phyloP scores from a whole-genome alignment of 2,329 filamentous ascomycete species.

The Scleromitrula shiraiana region DNA sequence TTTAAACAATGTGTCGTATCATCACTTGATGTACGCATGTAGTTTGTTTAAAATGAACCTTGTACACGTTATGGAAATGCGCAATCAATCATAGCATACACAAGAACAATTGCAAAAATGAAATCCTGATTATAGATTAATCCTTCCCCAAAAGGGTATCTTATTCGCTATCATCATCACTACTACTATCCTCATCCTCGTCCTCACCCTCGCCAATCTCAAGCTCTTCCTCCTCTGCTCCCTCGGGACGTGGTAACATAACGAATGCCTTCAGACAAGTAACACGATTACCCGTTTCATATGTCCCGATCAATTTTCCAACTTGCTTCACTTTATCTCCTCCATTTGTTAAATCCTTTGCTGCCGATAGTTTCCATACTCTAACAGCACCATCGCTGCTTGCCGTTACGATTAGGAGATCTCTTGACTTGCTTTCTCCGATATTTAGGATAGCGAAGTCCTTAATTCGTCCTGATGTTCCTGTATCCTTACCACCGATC shows the following conservation, averaged over 20 bases:
- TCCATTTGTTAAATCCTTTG: slow-evolving; percentile 29
- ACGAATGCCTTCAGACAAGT: slow-evolving; percentile 82
- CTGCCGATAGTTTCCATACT: slow-evolving; percentile 57
- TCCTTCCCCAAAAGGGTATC: slow-evolving; percentile 20
- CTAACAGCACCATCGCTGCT: slow-evolving; percentile 83
- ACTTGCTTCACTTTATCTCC: slow-evolving; percentile 25
- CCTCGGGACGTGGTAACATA: slow-evolving; percentile 64
- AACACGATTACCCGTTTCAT: slow-evolving; percentile 80
- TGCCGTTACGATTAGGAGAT: slow-evolving; percentile 58
- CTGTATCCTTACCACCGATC: slow-evolving; percentile 64
- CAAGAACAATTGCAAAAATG: too few relatives aligned
- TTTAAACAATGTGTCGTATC: too few relatives aligned
- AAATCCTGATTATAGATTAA: too few relatives aligned
- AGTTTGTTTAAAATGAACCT: too few relatives aligned
- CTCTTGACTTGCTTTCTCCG: slow-evolving; percentile 30
- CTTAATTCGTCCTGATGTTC: slow-evolving; percentile 73
- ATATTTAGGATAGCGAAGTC: slow-evolving; percentile 61
- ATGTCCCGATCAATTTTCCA: slow-evolving; percentile 59
- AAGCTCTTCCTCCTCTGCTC: slow-evolving; percentile 40
- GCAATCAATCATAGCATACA: too few relatives aligned
- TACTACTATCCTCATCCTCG: slow-evolving; percentile 17
- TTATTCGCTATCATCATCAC: slow-evolving; percentile 29
- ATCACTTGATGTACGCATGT: too few relatives aligned
- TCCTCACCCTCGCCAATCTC: slow-evolving; percentile 24
- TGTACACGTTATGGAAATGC: too few relatives aligned